These are phyloP conservation scores for Capsaspora owczarzaki DNA, from an alignment of 78 protist genomes.

Conservation along the genomic window DNA sequence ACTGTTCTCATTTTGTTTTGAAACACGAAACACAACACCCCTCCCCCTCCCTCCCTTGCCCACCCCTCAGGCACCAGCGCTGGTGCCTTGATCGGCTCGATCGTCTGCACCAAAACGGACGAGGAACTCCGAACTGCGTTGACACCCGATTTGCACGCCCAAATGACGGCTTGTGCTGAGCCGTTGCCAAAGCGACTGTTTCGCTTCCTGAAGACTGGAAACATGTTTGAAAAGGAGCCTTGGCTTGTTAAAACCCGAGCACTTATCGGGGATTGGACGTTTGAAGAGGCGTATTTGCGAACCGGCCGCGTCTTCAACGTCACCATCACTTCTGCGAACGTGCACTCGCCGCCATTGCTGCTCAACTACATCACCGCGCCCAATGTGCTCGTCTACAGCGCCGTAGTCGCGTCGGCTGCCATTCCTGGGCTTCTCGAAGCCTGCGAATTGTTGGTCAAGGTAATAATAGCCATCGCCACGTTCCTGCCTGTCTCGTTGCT, in stretches of 20 bases:
- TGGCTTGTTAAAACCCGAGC: background rate
- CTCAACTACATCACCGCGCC: slow-evolving; percentile 63
- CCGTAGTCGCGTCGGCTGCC: slow-evolving; percentile 44
- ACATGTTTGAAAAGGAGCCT: background rate
- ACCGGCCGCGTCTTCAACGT: slow-evolving; percentile 63
- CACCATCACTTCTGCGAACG: slow-evolving; percentile 24
- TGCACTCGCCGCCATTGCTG: slow-evolving; percentile 12
- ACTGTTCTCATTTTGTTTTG: too few species aligned
- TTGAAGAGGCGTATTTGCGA: slow-evolving; percentile 56
- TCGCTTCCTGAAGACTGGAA: background rate
- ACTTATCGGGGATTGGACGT: slow-evolving; percentile 11
- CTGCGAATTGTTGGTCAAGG: background rate
- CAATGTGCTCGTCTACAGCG: slow-evolving; percentile 32
- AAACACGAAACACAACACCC: too few species aligned
- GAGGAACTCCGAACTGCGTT: slow-evolving; percentile 9
- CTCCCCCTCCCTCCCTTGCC: too few species aligned
- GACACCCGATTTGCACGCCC: background rate
- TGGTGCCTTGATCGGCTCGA: slow-evolving; percentile 36
- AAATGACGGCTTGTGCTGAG: background rate
- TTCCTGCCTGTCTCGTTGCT: too few species aligned
- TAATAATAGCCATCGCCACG: too few species aligned
- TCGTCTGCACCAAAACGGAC: slow-evolving; percentile 12
- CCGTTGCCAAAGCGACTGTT: background rate
- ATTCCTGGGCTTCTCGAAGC: slow-evolving; percentile 12
- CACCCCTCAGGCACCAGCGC: slow-evolving; percentile 35